These are phyloP conservation scores for Nymphaea colorata DNA, from an alignment of 164 flowering plant genomes.

Conservation along the genomic window DNA sequence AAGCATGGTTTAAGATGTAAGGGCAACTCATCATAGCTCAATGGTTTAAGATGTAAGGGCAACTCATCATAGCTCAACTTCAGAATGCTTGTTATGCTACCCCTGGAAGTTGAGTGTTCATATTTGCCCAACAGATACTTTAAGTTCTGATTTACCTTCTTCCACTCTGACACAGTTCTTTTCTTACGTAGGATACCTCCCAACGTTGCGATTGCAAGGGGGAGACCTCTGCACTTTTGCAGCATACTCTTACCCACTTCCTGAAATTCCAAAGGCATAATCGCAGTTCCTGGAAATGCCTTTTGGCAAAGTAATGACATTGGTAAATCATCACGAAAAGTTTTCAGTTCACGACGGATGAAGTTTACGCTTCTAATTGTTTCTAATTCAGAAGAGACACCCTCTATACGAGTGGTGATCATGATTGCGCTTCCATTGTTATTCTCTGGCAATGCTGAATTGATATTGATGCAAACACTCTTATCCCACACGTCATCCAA, in stretches of 20 bases:
- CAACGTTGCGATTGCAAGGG: conserved; percentile 11
- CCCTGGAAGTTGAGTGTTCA: too few relatives aligned
- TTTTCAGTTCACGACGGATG: conserved; percentile 1
- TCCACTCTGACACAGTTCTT: background rate
- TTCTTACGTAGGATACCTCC: conserved; percentile 6
- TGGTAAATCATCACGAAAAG: conserved; percentile 11
- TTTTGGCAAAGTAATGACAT: conserved; percentile 21
- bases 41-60: conserved; percentile 6
- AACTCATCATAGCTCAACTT: conserved; percentile 7
- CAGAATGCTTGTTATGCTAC: background rate
- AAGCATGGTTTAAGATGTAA: conserved; percentile 11
- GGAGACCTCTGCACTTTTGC: conserved; percentile 9
- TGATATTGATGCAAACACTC: conserved; percentile 16
- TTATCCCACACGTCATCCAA: conserved; percentile 27
- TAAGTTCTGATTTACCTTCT: conserved; percentile 3
- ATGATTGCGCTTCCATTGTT: conserved; percentile 18
- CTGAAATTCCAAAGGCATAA: conserved; percentile 2
- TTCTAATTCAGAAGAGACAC: conserved; percentile 12
- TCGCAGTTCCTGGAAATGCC: conserved; percentile 1
- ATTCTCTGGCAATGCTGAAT: conserved; percentile 14
- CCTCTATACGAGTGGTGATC: conserved; percentile 20
- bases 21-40: too few relatives aligned
- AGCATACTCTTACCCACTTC: conserved; percentile 6
- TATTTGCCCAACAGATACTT: background rate
- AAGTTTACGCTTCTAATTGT: background rate